These are phyloP conservation scores for Cryptococcus neoformans DNA, from an alignment of 1,284 basidiomycete species.

Conservation along the genomic window DNA sequence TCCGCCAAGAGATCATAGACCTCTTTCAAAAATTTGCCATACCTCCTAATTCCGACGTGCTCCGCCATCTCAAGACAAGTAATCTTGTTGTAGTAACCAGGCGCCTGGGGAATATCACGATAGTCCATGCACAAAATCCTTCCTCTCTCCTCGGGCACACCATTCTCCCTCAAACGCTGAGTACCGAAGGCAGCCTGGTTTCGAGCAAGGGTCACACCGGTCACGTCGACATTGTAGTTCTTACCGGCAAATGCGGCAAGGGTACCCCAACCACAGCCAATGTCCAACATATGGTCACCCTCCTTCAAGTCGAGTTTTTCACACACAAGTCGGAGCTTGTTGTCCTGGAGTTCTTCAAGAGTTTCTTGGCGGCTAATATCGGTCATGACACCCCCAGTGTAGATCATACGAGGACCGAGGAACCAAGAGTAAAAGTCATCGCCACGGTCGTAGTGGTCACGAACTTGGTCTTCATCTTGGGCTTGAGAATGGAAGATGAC, in stretches of 20 bases:
- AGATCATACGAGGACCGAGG: slow-evolving; percentile 58
- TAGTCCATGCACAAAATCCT: slow-evolving; percentile 94
- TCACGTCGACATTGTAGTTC: slow-evolving; percentile 93
- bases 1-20: slow-evolving; percentile 93
- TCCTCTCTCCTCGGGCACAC: slow-evolving; percentile 69
- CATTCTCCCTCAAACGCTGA: slow-evolving; percentile 79
- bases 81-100: slow-evolving; percentile 88
- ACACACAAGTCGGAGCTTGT: slow-evolving; percentile 94
- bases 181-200: slow-evolving; percentile 94
- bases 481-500: slow-evolving; percentile 84
- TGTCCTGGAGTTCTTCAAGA: slow-evolving; percentile 96
- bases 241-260: slow-evolving; percentile 92
- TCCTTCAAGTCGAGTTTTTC: slow-evolving; percentile 62
- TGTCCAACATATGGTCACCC: slow-evolving; percentile 75
- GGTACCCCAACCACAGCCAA: slow-evolving; percentile 99
- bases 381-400: slow-evolving; percentile 87
- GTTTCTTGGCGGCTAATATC: slow-evolving; percentile 75
- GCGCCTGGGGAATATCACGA: slow-evolving; percentile 80
- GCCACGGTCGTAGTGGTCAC: slow-evolving; percentile 95
- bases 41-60: slow-evolving; percentile 95
- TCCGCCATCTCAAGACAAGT: slow-evolving; percentile 99
- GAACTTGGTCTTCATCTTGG: slow-evolving; percentile 95
- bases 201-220: slow-evolving; percentile 85
- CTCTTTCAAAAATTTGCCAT: slow-evolving; percentile 82
- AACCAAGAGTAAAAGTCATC: slow-evolving; percentile 92